Conservation (phyloP, 139 green algal species). For the Diplosphaera chodatii region DNA sequence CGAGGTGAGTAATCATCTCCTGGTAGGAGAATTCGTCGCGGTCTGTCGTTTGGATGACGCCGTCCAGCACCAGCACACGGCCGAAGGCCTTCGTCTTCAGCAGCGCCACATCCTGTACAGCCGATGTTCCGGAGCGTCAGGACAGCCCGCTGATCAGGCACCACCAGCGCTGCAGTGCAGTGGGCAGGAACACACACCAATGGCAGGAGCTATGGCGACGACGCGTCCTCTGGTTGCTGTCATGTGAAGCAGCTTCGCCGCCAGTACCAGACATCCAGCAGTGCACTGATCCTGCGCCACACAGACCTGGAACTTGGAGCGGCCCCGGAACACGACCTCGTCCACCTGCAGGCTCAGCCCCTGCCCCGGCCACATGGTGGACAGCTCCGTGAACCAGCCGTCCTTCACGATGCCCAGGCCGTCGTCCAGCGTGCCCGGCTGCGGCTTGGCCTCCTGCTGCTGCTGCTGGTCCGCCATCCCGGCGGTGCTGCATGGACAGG, state of each 20-base stretch:
- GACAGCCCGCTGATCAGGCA: too few species aligned
- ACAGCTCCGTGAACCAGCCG: slow-evolving; percentile 91
- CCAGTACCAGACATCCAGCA: too few species aligned
- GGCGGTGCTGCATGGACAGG: background rate
- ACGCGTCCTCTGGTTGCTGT: too few species aligned
- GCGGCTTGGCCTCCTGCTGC: background rate
- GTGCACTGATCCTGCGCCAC: too few species aligned
- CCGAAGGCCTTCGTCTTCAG: slow-evolving; percentile 82
- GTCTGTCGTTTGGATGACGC: slow-evolving; percentile 94
- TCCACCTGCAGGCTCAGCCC: slow-evolving; percentile 85
- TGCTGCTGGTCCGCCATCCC: background rate
- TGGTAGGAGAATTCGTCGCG: slow-evolving; percentile 94
- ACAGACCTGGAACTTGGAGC: slow-evolving; percentile 94
- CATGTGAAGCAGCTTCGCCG: too few species aligned
- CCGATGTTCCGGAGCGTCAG: too few species aligned
- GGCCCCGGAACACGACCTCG: slow-evolving; percentile 76
- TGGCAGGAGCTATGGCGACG: too few species aligned
- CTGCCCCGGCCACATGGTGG: slow-evolving; percentile 88
- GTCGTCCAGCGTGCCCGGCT: slow-evolving; percentile 26
- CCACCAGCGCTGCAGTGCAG: too few species aligned
- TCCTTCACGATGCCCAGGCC: slow-evolving; percentile 37
- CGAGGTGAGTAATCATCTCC: slow-evolving; percentile 97
- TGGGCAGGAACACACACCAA: slow-evolving; percentile 5
- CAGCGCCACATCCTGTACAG: slow-evolving; percentile 83
- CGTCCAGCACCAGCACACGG: slow-evolving; percentile 91